A percentile compares a stretch with the other conserved stretches of the same genome.
Conservation (phyloP, 257 asterid species). For the Solanum arcanum region DNA sequence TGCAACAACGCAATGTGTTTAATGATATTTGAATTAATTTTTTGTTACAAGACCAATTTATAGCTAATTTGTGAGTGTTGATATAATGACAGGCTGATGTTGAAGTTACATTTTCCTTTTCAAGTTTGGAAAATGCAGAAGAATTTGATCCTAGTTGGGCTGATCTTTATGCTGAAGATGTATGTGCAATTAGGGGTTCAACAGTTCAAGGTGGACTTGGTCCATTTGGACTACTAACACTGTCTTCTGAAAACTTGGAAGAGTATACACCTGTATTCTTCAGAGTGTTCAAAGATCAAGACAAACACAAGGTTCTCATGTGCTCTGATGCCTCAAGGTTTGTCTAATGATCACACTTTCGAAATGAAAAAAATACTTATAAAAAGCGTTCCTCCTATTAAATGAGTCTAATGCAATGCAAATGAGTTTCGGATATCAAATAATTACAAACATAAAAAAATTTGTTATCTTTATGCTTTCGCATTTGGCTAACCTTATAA, state of each 20-base stretch:
- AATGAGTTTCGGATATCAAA: background rate
- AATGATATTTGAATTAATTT: background rate
- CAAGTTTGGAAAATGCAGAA: background rate
- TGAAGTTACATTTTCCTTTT: background rate
- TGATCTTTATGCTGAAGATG: background rate
- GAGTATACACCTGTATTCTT: background rate
- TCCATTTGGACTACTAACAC: background rate
- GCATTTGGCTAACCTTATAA: background rate
- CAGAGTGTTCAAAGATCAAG: background rate
- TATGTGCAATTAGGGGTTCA: background rate
- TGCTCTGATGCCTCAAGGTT: background rate
- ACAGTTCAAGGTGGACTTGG: background rate
- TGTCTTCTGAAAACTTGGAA: background rate
- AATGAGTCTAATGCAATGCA: background rate
- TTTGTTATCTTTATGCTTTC: background rate
- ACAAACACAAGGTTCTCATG: background rate
- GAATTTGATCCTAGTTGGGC: background rate
- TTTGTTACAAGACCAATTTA: background rate
- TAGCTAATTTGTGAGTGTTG: background rate
- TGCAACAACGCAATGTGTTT: background rate
- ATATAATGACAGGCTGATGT: background rate
- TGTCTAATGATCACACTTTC: background rate
- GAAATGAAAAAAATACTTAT: background rate
- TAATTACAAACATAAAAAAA: background rate
- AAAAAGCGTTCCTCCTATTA: background rate